These are phyloP conservation scores for Yarrowia bubula DNA, from an alignment of 805 yeast species.

Conservation along the genomic window DNA sequence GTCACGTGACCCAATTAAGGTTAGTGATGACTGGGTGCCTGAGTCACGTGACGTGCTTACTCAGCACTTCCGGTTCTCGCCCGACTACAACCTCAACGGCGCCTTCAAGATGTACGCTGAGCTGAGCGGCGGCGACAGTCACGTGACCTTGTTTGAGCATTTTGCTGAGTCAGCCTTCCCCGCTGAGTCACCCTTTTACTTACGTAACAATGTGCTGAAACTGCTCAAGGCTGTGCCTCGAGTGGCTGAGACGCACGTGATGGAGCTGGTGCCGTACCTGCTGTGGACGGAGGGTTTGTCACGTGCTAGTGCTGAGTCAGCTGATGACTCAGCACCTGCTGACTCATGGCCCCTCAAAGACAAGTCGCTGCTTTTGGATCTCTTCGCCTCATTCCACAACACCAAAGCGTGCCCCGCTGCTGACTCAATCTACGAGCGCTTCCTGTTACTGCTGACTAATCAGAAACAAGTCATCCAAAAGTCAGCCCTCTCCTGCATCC, in stretches of 20 bases:
- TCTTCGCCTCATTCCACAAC: constrained; percentile 64
- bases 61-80: not conserved
- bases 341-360: constrained; percentile 36
- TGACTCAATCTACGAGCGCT: constrained; percentile 52
- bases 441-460: constrained; percentile 59
- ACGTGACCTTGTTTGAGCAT: not conserved
- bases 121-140: not conserved
- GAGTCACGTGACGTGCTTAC: not conserved
- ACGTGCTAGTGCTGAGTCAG: not conserved
- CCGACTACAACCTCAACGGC: not conserved
- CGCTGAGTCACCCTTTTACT: constrained; percentile 4
- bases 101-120: not conserved
- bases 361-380: constrained; percentile 48
- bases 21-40: constrained; percentile 29
- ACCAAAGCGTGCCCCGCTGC: constrained; percentile 55
- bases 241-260: constrained; percentile 64
- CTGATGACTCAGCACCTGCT: not conserved
- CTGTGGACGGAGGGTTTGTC: constrained; percentile 41
- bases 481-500: constrained; percentile 64
- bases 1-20: constrained; percentile 33
- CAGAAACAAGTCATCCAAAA: constrained; percentile 63
- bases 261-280: constrained; percentile 57
- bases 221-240: constrained; percentile 58
- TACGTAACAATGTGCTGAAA: constrained; percentile 55
- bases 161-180: constrained; percentile 4